Evolutionary conservation across 441 rosid species (phyloP), one percentile per base, ranked within the genome.

Genomic region (Geranium incanum): DNA sequence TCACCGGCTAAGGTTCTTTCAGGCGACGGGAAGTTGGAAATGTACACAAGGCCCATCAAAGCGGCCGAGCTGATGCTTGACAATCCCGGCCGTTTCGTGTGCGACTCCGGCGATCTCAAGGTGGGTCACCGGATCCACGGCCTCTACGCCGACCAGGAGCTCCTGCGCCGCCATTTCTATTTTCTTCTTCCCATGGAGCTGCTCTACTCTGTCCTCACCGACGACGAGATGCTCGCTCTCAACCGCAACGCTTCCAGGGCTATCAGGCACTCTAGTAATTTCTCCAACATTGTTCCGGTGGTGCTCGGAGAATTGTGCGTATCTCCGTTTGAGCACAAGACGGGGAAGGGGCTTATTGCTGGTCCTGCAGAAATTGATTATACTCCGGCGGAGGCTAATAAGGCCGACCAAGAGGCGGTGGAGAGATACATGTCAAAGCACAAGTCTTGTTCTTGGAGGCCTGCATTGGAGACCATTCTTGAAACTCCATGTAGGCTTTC

Each of bases 401-500:
- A 28, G 0, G 37, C 21, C 21, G 21, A 21, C 21, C 21, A 19
- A 18, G 71, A 75, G 64, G 60, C 66, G 4, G 67, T 39, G 5
- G 82, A 71, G 67, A 81, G 76, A 41, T 81, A 21, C 66, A 70
- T 75, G 3, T 39, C 43, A 1, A 39, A 39, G 43, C 43, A 39
- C 6, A 86, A 81, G 76, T 87, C 79, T 74, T 80, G 85, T 73
- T 85, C 90, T 0, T 85, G 90, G 90, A 83, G 67, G 70, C 90
- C 90, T 45, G 87, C 88, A 13, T 73, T 86, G 71, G 86, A 86
- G 69, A 86, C 88, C 57, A 85, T 86, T 71, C 41, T 57, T 67
- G 90, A 86, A 80, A 76, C 70, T 65, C 74, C 77, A 19, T 70
- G 50, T 4, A 38, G 73, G 69, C 57, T 16, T 67, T 50, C 69